Evolutionary conservation across 176 grass and related monocot genomes (phyloP).

Genomic region (bread wheat (Triticum aestivum)): IWGSC_CS_RefSeq_v2.1 NC_057812.1:129522502-129523001

Average conservation of each 20-base stretch:
- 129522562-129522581: no score
- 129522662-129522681: not conserved
- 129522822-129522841: slow-evolving; percentile 20
- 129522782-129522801: slow-evolving; percentile 14
- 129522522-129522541: no score
- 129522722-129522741: slow-evolving; percentile 28
- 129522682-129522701: not conserved
- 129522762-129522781: slow-evolving; percentile 36
- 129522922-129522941: not conserved
- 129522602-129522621: no score
- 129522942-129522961: accelerated
- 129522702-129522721: slow-evolving; percentile 35
- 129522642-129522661: no score
- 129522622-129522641: no score
- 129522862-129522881: slow-evolving; percentile 34
- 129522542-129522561: no score
- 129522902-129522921: slow-evolving; percentile 27
- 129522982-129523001: no score
- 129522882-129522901: slow-evolving; percentile 26
- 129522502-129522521: no score
- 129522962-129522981: no score
- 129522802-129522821: slow-evolving; percentile 9
- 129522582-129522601: no score
- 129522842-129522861: slow-evolving; percentile 41
- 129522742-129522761: slow-evolving; percentile 16